Evolutionary conservation across 2,329 filamentous ascomycete species (phyloP), one percentile per base, ranked within the genome.

Genomic region (Phaeosphaeriaceae sp.): DNA sequence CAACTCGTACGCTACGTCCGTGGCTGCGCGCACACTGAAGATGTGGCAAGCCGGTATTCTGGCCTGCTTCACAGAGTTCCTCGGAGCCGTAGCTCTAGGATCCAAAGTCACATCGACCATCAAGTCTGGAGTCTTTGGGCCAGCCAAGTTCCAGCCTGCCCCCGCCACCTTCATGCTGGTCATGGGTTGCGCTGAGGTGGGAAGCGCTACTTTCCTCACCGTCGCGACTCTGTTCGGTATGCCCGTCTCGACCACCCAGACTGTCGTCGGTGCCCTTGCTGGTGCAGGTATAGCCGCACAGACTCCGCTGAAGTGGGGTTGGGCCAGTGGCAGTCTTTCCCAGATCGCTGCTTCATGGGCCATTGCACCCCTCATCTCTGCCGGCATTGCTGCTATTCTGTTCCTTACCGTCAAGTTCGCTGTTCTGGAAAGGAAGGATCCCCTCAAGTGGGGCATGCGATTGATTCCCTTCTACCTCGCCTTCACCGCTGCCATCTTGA

Each of bases 191-290:
- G 85, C 85, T 50, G 77, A 85, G 49, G 72, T 82, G 56, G 78
- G 81, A 28, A 86, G 85, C 13, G 81, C 85, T 0, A 65, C 77
- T 11, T 88, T 84, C 75, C 81, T 88, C 15, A 86, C 84, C 49
- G 71, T 86, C 61, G 84, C 84, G 49, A 88, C 86, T 1, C 74
- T 73, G 26, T 71, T 84, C 11, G 47, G 47, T 3, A 79, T 86
- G 58, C 86, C 85, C 49, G 85, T 88, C 32, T 87, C 84, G 1
- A 86, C 86, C 3, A 88, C 86, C 1, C 85, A 88, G 73, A 85
- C 85, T 11, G 82, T 87, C 60, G 82, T 88, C 59, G 84, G 84
- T 17, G 84, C 84, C 61, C 82, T 88, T 42, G 78, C 86, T 55
- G 86, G 86, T 54, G 84, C 87, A 72, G 86, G 85, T 54, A 77